Percentiles rank a stretch among this genome's conserved stretches.
Evolutionary conservation across 208 protist genomes (phyloP).

Genomic region (Trypanosoma scelopori): DNA sequence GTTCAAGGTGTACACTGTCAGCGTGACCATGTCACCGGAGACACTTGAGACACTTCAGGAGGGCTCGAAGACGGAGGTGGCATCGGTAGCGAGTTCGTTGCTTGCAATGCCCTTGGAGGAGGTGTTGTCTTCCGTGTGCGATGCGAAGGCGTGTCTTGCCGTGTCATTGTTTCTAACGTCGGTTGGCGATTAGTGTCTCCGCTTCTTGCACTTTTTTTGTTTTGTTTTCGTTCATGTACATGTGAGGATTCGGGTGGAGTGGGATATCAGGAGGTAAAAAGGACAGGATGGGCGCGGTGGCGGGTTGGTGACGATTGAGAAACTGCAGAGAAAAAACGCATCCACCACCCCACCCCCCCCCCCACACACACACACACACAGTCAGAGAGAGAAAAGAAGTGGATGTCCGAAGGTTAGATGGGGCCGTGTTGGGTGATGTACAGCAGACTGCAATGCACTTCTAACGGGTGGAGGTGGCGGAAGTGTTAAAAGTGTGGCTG

Average conservation of each 20-base stretch:
- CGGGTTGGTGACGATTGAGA: no score
- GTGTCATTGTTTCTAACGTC: conserved; percentile 34
- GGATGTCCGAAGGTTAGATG: no score
- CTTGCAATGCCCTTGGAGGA: conserved; percentile 44
- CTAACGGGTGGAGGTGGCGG: no score
- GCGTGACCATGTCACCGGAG: conserved; percentile 21
- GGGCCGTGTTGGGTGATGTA: no score
- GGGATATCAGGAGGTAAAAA: not conserved
- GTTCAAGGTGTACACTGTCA: conserved; percentile 43
- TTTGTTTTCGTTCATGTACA: no score
- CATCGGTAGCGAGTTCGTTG: conserved; percentile 9
- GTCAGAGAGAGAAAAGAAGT: no score
- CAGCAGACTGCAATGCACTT: no score
- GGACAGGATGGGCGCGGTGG: not conserved
- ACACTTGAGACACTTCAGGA: conserved; percentile 27
- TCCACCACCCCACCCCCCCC: no score
- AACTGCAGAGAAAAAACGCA: no score
- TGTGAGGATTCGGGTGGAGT: not conserved
- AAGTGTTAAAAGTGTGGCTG: not conserved
- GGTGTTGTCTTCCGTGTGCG: conserved; percentile 37
- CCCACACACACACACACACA: no score
- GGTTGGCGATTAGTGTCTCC: not conserved
- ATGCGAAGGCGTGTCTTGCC: conserved; percentile 57
- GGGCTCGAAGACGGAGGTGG: not conserved
- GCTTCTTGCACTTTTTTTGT: not conserved